Evolutionary conservation across 83 land plant genomes (phyloP).

Genomic region (Thuja plicata): DNA sequence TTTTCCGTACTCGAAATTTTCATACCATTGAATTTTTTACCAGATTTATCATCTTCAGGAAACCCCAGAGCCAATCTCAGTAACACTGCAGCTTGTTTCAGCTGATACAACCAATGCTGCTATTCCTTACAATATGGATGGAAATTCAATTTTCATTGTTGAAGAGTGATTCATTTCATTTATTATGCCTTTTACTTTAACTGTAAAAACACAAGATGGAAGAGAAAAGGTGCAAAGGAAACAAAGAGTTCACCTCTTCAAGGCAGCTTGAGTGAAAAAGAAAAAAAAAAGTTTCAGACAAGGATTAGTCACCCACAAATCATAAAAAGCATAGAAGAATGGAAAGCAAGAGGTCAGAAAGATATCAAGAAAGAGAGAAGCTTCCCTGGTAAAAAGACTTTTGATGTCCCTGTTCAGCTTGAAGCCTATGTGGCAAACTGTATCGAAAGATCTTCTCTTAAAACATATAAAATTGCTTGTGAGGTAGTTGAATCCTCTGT

Average conservation of each 20-base stretch:
- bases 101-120: neutral
- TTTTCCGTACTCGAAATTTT: neutral
- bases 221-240: neutral
- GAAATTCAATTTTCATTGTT: neutral
- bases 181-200: neutral
- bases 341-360: neutral
- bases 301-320: neutral
- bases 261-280: neutral
- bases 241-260: neutral
- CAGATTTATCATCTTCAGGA: neutral
- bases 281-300: neutral
- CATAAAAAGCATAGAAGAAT: neutral
- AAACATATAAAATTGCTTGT: neutral
- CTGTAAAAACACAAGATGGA: neutral
- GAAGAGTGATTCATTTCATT: neutral
- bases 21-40: neutral
- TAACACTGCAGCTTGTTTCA: neutral
- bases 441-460: neutral
- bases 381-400: neutral
- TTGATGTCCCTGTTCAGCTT: neutral
- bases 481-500: neutral
- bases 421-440: neutral
- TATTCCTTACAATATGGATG: neutral
- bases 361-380: neutral
- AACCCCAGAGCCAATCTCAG: neutral